Base-by-base conservation (phyloP, 2,329 filamentous ascomycete genomes). In the Calycina herbarum region DNA sequence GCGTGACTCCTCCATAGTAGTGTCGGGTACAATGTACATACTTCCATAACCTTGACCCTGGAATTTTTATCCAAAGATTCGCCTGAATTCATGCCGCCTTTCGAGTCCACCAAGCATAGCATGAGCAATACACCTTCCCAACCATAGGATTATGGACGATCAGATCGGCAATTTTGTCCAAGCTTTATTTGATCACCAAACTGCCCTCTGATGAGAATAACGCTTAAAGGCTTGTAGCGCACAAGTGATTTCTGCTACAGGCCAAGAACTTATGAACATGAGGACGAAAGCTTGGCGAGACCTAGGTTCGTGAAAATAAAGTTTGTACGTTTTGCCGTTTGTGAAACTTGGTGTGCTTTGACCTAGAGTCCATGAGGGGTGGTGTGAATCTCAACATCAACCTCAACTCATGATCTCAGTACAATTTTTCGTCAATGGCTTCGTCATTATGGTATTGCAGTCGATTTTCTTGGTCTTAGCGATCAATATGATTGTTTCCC, bases 291-390 rank as follows among this genome's bases (percentile, higher is more conserved):
- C 48, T 54, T 54, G 48, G 48, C 20, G 24, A 24, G 27, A 13
- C 48, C 48, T 54, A 54, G 10, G 10, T 54, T 24, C 10, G 24
- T 54, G 48, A 54, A 54, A 54, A 40, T 11, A 40, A 40, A 40
- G 38, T 40, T 40, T 40, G 38, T 13, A 17, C 38, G 38, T 40
- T 40, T 40, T 54, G 20, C 20, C 20, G 48, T 54, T 27, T 20
- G 20, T 54, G 48, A 54, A 24, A 54, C 48, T 54, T 54, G 20
- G 20, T 11, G 48, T 54, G 48, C 48, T 54, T 54, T 54, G 48
- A 54, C 48, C 48, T 54, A 5, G 38, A 40, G 38, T 40, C 38
- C 38, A 54, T 54, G n/a, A 54, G 48, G 24, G 20, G 11, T 54
- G 8, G n/a, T 38, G 33, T 40, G 13, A 2, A 40, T 17, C 13